Percentiles rank a stretch among this genome's conserved stretches.
phyloP scores from a whole-genome alignment of 139 green algal species.

The Medakamo hakoo region DNA sequence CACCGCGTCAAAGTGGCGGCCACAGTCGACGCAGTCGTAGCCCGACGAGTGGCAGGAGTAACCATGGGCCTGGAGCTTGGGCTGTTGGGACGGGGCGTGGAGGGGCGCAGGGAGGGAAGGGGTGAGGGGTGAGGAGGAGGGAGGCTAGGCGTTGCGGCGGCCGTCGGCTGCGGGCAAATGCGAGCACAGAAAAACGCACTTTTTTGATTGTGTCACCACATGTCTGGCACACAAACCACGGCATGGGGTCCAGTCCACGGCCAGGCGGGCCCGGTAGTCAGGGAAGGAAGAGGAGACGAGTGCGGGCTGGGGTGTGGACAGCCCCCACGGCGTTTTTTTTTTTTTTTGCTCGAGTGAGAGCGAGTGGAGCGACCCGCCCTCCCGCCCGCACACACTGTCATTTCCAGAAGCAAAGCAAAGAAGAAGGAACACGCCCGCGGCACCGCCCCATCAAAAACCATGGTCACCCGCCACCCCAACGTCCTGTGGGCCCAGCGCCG shows the following conservation, averaged over 20 bases:
- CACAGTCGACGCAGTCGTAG: slow-evolving; percentile 85
- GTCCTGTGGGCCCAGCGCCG: slow-evolving; percentile 55
- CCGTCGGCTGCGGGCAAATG: too few relatives aligned
- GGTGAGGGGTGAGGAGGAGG: not conserved
- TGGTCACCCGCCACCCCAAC: slow-evolving; percentile 19
- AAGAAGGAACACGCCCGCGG: too few relatives aligned
- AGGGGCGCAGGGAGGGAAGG: not conserved
- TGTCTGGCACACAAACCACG: slow-evolving; percentile 79
- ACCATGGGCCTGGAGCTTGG: slow-evolving; percentile 60
- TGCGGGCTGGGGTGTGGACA: too few relatives aligned
- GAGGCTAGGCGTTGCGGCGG: not conserved
- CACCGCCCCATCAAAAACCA: not conserved
- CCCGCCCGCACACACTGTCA: not conserved
- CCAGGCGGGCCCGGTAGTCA: too few relatives aligned
- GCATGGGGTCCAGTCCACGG: too few relatives aligned
- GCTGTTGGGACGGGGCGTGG: slow-evolving; percentile 32
- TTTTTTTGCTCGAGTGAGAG: not conserved
- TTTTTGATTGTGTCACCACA: slow-evolving; percentile 90
- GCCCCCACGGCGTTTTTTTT: slow-evolving; percentile 2
- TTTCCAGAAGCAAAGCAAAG: too few relatives aligned
- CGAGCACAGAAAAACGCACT: slow-evolving; percentile 7
- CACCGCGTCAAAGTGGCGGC: slow-evolving; percentile 42
- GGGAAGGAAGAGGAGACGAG: not conserved
- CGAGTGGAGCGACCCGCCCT: slow-evolving; percentile 1
- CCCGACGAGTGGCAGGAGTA: slow-evolving; percentile 24